These are phyloP conservation scores for Chlamydomonas eustigma DNA, from an alignment of 139 green algal species.

Conservation along the genomic window DNA sequence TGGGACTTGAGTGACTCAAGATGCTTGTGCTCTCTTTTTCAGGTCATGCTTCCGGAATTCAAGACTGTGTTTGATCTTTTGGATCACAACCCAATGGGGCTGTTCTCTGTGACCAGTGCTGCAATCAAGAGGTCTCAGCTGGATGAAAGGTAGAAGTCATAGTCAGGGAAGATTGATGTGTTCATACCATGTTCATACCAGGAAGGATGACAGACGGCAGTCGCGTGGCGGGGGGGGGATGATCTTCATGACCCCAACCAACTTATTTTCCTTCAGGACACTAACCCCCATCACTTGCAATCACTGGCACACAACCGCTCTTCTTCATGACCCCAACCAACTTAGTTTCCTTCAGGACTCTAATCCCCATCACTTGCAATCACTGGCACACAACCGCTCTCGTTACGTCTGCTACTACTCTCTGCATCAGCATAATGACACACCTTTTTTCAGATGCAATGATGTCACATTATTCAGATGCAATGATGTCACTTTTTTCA, in stretches of 20 bases:
- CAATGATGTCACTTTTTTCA: too few species aligned
- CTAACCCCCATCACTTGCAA: neutral
- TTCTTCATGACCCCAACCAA: neutral
- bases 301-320: neutral
- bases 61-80: neutral
- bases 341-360: neutral
- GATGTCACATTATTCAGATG: too few species aligned
- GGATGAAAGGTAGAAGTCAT: neutral
- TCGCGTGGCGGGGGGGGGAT: too few species aligned
- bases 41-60: neutral
- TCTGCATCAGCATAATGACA: too few species aligned
- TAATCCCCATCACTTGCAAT: neutral
- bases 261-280: neutral
- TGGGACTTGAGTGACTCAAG: neutral
- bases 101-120: neutral
- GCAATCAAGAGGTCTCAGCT: neutral
- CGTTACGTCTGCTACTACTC: too few species aligned
- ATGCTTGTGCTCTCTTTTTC: neutral
- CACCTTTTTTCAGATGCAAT: too few species aligned
- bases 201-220: too few species aligned
- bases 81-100: neutral
- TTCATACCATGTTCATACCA: neutral
- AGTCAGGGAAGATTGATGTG: neutral
- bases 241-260: too few species aligned
- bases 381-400: neutral